phyloP scores from a whole-genome alignment of 2,329 filamentous ascomycete species.

The Tympanopsis confertula region DNA sequence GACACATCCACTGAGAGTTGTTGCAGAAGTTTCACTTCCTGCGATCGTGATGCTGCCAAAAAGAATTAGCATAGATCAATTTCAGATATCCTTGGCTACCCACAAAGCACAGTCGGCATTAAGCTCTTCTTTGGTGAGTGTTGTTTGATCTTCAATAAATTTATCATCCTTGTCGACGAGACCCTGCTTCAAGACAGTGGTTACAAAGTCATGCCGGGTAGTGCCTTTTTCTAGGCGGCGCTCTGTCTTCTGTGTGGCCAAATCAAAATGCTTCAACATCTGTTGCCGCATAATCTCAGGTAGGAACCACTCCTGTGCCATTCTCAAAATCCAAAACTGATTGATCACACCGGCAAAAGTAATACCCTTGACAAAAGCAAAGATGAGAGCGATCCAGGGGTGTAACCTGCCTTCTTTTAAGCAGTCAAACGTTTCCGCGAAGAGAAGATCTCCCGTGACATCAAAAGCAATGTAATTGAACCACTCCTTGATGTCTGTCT shows the following conservation, averaged over 20 bases:
- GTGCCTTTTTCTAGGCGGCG: neutral
- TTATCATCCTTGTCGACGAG: neutral
- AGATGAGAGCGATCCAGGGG: conserved; percentile 6
- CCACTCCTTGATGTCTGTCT: conserved; percentile 8
- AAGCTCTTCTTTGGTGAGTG: too few species aligned
- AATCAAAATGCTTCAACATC: neutral
- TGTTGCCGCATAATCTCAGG: neutral
- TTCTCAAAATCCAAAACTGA: neutral
- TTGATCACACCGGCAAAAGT: neutral
- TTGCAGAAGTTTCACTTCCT: neutral
- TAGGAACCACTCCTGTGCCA: neutral
- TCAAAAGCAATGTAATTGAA: conserved; percentile 12
- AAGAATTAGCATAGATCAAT: conserved; percentile 1
- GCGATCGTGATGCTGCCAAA: neutral
- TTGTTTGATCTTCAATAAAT: too few species aligned
- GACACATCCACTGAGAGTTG: neutral
- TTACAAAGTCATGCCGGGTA: neutral
- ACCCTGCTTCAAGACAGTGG: neutral
- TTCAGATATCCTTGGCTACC: neutral
- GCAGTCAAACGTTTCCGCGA: conserved; percentile 9
- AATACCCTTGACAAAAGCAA: neutral
- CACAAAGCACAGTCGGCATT: neutral
- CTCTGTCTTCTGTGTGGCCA: conserved; percentile 6
- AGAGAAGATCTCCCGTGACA: conserved; percentile 11
- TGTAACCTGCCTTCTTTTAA: conserved; percentile 8